phyloP scores from a whole-genome alignment of 2,329 filamentous ascomycete genomes.

The Talaromyces sp. region DNA sequence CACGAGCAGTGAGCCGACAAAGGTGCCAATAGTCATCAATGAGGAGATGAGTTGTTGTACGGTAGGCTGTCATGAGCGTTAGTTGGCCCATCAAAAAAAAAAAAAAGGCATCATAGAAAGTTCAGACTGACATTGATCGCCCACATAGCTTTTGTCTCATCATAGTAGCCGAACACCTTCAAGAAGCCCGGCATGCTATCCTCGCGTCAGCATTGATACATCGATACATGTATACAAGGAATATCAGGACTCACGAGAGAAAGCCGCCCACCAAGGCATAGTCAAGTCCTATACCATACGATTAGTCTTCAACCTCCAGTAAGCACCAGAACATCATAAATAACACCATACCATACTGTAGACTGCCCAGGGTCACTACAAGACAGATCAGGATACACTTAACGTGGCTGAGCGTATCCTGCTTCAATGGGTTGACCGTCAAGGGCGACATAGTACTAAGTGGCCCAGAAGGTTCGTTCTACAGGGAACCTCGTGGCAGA shows the following conservation, averaged over 20 bases:
- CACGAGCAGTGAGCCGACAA: neutral
- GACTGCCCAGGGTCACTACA: neutral
- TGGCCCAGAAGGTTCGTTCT: neutral
- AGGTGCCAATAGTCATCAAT: conserved; percentile 5
- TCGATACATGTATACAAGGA: neutral
- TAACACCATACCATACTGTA: neutral
- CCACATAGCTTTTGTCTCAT: neutral
- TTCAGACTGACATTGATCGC: neutral
- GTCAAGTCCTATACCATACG: neutral
- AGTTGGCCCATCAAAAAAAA: neutral
- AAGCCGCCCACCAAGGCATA: conserved; percentile 4
- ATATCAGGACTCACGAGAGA: neutral
- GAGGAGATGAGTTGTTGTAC: conserved; percentile 6
- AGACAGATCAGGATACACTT: conserved; percentile 2
- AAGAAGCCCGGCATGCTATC: conserved; percentile 4
- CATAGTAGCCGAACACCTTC: conserved; percentile 3
- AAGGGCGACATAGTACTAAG: neutral
- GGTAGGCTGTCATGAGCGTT: neutral
- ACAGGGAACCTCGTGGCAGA: neutral
- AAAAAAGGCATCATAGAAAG: neutral
- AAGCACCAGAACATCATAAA: neutral
- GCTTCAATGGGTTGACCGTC: conserved; percentile 4
- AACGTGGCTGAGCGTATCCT: neutral
- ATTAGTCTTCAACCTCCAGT: neutral
- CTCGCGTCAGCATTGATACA: neutral